Evolutionary conservation across 768 basidiomycete species (phyloP).

Genomic region (Lactifluus volemus): DNA sequence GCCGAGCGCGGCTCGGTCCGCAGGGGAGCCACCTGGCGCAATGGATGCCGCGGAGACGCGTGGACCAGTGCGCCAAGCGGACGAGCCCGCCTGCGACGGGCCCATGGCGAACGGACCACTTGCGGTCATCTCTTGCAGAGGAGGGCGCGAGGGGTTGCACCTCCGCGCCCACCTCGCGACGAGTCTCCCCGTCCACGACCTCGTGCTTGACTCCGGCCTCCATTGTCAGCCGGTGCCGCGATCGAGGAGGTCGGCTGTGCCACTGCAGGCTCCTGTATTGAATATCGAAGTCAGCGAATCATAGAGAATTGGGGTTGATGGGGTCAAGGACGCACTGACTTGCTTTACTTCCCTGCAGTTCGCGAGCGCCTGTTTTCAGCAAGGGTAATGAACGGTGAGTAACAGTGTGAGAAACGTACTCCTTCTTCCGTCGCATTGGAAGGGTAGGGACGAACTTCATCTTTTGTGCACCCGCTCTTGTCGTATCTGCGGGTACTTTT

Average conservation of each 20-base stretch:
- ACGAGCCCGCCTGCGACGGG: slow-evolving; percentile 57
- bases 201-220: slow-evolving; percentile 34
- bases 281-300: not conserved
- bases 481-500: slow-evolving; percentile 60
- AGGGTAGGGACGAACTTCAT: slow-evolving; percentile 76
- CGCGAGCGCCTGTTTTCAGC: slow-evolving; percentile 6
- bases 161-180: slow-evolving; percentile 37
- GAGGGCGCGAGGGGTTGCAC: slow-evolving; percentile 36
- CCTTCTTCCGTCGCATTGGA: slow-evolving; percentile 69
- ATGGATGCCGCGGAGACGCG: slow-evolving; percentile 50
- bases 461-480: slow-evolving; percentile 64
- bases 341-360: slow-evolving; percentile 51
- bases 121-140: slow-evolving; percentile 66
- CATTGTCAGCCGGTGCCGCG: slow-evolving; percentile 34
- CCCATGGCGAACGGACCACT: slow-evolving; percentile 87
- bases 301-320: not conserved
- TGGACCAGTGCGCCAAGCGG: slow-evolving; percentile 41
- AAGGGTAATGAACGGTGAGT: slow-evolving; percentile 10
- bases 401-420: slow-evolving; percentile 50
- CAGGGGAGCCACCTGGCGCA: slow-evolving; percentile 33
- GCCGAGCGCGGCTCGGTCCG: slow-evolving; percentile 34
- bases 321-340: slow-evolving; percentile 23
- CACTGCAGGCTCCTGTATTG: slow-evolving; percentile 41
- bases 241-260: slow-evolving; percentile 16
- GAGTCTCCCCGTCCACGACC: slow-evolving; percentile 40